A percentile compares a stretch with the other conserved stretches of the same genome.
Evolutionary conservation across 2,329 filamentous ascomycete genomes (phyloP).

Genomic region (Orbilia oligospora): DNA sequence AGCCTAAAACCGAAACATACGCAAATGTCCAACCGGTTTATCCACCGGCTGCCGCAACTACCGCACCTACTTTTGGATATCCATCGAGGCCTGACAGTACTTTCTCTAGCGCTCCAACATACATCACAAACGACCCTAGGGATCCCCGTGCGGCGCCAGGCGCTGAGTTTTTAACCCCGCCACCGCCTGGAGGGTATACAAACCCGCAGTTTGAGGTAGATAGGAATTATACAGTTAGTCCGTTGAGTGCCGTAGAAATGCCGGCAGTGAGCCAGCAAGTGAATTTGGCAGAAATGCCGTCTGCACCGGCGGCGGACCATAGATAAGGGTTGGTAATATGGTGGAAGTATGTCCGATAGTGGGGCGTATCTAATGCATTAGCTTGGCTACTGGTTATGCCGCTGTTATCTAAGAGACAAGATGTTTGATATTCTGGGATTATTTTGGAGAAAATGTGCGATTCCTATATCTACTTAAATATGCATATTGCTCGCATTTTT

Average conservation of each 20-base stretch:
- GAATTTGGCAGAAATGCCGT: constrained; percentile 42
- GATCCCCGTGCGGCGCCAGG: constrained; percentile 36
- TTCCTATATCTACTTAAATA: background rate
- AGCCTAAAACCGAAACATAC: constrained; percentile 39
- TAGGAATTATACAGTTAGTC: constrained; percentile 54
- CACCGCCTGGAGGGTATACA: constrained; percentile 46
- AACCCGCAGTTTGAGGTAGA: constrained; percentile 51
- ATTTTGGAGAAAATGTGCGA: background rate
- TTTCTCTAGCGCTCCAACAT: constrained; percentile 4
- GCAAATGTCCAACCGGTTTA: constrained; percentile 8
- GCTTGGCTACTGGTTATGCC: background rate
- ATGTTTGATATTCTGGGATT: background rate
- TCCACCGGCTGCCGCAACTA: constrained; percentile 15
- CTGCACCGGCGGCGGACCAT: background rate
- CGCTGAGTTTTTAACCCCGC: constrained; percentile 40
- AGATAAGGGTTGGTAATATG: background rate
- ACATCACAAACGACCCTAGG: background rate
- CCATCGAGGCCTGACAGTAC: constrained; percentile 36
- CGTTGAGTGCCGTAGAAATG: constrained; percentile 44
- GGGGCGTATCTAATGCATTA: background rate
- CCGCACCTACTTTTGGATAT: background rate
- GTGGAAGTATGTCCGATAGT: background rate
- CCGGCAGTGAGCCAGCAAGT: constrained; percentile 3
- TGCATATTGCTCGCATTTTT: background rate
- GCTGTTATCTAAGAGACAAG: background rate